Conservation (phyloP, 208 protist genomes). For the Leishmania tropica region DNA sequence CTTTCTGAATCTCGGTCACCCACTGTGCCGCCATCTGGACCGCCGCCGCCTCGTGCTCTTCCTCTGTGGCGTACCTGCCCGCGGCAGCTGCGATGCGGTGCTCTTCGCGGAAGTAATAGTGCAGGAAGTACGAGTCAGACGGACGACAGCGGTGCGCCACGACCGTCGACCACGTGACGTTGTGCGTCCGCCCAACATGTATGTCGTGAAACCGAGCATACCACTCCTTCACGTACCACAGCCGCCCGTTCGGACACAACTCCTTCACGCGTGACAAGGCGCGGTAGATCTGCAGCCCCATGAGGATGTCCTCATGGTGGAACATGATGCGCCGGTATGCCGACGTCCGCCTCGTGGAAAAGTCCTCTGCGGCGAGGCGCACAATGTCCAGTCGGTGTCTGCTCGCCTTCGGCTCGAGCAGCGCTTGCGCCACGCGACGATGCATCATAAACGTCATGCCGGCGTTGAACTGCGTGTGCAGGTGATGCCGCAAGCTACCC, state of each 20-base stretch:
- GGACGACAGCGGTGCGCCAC: conserved; percentile 25
- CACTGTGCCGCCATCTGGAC: not conserved
- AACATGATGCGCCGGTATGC: not conserved
- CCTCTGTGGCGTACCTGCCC: not conserved
- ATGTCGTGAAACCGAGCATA: conserved; percentile 19
- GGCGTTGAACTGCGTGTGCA: conserved; percentile 2
- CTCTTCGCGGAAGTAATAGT: conserved; percentile 17
- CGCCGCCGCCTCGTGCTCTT: conserved; percentile 1
- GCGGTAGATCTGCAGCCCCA: not conserved
- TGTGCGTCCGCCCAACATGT: conserved; percentile 9
- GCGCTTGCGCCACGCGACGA: not conserved
- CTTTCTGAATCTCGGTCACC: not conserved
- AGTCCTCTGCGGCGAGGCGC: conserved; percentile 9
- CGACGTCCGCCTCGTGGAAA: not conserved
- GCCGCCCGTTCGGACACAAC: not conserved
- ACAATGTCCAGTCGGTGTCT: not conserved
- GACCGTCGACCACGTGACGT: conserved; percentile 21
- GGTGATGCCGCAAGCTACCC: conserved; percentile 12
- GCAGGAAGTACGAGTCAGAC: conserved; percentile 6
- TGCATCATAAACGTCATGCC: conserved; percentile 25
- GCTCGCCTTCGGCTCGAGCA: conserved; percentile 10
- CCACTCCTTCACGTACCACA: conserved; percentile 14
- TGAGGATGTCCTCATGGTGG: conserved; percentile 13
- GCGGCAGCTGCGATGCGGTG: not conserved
- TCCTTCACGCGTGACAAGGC: not conserved